These are phyloP conservation scores for Cicer arietinum DNA, from an alignment of 306 rosid species.

Conservation along the genomic window DNA sequence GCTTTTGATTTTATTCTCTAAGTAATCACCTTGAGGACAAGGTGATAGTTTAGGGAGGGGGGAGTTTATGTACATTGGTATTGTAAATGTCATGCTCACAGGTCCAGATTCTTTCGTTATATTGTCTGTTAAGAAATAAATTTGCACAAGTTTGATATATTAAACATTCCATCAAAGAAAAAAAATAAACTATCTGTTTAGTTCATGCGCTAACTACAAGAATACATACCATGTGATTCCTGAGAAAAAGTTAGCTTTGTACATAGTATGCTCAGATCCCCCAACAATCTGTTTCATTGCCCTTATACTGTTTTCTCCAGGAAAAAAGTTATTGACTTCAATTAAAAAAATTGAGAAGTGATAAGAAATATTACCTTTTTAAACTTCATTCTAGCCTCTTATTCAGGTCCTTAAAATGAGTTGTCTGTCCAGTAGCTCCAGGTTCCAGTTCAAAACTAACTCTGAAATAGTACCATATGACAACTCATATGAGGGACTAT, in stretches of 20 bases:
- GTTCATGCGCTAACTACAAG: constrained; percentile 32
- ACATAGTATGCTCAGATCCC: constrained; percentile 76
- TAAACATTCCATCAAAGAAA: constrained; percentile 25
- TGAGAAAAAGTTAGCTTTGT: constrained; percentile 82
- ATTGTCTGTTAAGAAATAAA: constrained; percentile 60
- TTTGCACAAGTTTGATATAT: constrained; percentile 39
- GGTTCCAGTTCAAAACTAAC: constrained; percentile 85
- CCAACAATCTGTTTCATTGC: constrained; percentile 66
- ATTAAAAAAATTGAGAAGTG: constrained; percentile 9
- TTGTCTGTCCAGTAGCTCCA: constrained; percentile 74
- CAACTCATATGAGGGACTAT: constrained; percentile 34
- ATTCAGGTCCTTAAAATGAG: constrained; percentile 77
- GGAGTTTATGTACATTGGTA: constrained; percentile 65
- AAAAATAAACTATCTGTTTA: constrained; percentile 1
- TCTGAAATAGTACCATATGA: constrained; percentile 55
- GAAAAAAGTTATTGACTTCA: constrained; percentile 8
- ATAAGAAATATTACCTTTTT: constrained; percentile 66
- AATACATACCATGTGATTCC: neutral
- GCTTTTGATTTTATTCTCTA: too few relatives aligned
- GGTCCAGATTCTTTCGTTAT: constrained; percentile 87
- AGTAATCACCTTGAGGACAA: too few relatives aligned
- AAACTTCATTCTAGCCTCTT: constrained; percentile 81
- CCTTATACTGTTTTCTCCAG: constrained; percentile 42
- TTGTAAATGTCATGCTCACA: constrained; percentile 88
- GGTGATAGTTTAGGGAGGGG: too few relatives aligned